phyloP scores from a whole-genome alignment of 2,329 filamentous ascomycete genomes.

The Talaromyces sp. region DNA sequence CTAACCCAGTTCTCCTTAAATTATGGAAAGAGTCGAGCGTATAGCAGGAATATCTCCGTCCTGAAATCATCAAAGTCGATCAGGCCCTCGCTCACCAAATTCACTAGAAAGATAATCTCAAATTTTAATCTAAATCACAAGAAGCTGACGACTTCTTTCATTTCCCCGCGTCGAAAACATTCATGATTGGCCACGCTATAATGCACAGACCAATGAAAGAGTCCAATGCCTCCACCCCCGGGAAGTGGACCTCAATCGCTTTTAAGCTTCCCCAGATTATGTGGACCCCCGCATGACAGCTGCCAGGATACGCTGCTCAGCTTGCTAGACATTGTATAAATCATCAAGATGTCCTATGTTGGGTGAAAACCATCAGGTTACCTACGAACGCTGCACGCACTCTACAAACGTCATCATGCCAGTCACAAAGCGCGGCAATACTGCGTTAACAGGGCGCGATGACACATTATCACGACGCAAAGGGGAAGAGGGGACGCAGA shows the following conservation, averaged over 20 bases:
- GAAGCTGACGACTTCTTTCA: background rate
- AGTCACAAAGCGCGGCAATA: background rate
- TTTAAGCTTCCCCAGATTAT: conserved; percentile 10
- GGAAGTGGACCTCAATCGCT: conserved; percentile 10
- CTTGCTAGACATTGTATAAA: conserved; percentile 3
- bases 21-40: too few relatives aligned
- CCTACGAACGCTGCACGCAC: background rate
- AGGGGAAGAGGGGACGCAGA: background rate
- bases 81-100: too few relatives aligned
- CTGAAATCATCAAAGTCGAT: too few relatives aligned
- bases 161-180: background rate
- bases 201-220: background rate
- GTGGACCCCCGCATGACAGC: conserved; percentile 4
- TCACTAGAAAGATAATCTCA: too few relatives aligned
- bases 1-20: too few relatives aligned
- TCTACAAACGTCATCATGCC: background rate
- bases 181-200: background rate
- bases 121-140: too few relatives aligned
- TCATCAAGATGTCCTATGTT: background rate
- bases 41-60: too few relatives aligned
- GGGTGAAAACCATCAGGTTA: background rate
- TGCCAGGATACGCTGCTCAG: background rate
- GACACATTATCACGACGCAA: background rate
- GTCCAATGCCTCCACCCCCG: conserved; percentile 2
- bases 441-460: too few relatives aligned